Evolutionary conservation across 768 basidiomycete genomes (phyloP).

Genomic region (Aureoboletus auriporus): DNA sequence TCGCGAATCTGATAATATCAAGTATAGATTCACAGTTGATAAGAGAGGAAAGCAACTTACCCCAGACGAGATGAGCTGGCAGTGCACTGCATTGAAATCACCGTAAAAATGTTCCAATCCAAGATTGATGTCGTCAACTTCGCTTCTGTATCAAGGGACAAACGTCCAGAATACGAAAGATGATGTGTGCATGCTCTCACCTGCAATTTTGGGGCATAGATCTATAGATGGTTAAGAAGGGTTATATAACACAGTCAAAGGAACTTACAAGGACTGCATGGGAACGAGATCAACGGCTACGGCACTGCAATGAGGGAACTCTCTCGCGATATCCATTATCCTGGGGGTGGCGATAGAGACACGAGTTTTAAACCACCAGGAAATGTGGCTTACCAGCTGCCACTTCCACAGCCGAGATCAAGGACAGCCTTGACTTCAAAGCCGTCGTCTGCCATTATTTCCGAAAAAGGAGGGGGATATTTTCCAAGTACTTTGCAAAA

Average conservation of each 20-base stretch:
- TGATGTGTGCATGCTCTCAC: slow-evolving; percentile 31
- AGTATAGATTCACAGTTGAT: slow-evolving; percentile 13
- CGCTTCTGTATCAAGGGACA: slow-evolving; percentile 47
- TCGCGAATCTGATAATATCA: slow-evolving; percentile 54
- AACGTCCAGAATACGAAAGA: slow-evolving; percentile 3
- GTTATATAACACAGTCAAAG: slow-evolving; percentile 4
- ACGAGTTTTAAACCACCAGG: background rate
- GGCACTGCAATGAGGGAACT: slow-evolving; percentile 63
- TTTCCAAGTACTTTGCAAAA: slow-evolving; percentile 64
- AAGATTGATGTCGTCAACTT: slow-evolving; percentile 82
- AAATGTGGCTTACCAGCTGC: slow-evolving; percentile 53
- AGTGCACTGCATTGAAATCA: slow-evolving; percentile 73
- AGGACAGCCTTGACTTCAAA: slow-evolving; percentile 60
- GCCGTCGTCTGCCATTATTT: slow-evolving; percentile 57
- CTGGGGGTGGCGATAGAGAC: slow-evolving; percentile 34
- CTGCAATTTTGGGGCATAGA: slow-evolving; percentile 69
- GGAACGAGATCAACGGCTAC: slow-evolving; percentile 81
- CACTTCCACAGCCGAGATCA: slow-evolving; percentile 79
- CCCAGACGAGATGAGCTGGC: slow-evolving; percentile 67
- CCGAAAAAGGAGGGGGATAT: slow-evolving; percentile 55
- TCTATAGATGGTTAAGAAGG: slow-evolving; percentile 33
- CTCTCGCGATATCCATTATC: slow-evolving; percentile 71
- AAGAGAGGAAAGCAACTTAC: slow-evolving; percentile 41
- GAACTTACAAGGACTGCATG: slow-evolving; percentile 64
- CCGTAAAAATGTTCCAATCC: slow-evolving; percentile 80